These are phyloP conservation scores for Biscutella auriculata DNA, from an alignment of 441 rosid species.

Conservation along the genomic window DNA sequence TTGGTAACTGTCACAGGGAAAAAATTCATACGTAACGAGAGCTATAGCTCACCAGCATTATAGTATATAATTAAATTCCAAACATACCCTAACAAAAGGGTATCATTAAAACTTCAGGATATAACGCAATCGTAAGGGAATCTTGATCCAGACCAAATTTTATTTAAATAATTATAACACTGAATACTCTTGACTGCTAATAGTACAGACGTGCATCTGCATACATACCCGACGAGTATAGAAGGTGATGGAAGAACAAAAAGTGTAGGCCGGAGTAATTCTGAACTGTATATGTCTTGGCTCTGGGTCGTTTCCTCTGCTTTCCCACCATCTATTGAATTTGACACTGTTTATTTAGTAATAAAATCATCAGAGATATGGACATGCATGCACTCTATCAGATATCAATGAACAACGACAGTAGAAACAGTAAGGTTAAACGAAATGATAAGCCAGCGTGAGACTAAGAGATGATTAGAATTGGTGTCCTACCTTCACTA, in stretches of 20 bases:
- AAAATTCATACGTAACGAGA: neutral
- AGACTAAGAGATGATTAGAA: constrained; percentile 52
- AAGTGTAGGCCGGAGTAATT: constrained; percentile 70
- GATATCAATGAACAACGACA: constrained; percentile 6
- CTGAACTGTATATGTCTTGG: constrained; percentile 61
- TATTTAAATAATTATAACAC: neutral
- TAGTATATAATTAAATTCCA: neutral
- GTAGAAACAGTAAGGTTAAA: constrained; percentile 1
- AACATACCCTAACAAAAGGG: neutral
- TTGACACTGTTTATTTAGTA: constrained; percentile 25
- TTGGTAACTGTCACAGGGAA: constrained; percentile 64
- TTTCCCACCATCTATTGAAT: constrained; percentile 55
- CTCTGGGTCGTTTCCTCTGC: constrained; percentile 58
- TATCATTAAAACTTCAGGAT: constrained; percentile 1
- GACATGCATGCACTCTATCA: neutral
- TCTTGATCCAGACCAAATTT: neutral
- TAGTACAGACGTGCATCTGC: neutral
- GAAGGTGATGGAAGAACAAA: constrained; percentile 91
- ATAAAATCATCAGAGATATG: constrained; percentile 11
- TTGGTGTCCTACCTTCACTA: constrained; percentile 60
- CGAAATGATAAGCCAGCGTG: constrained; percentile 44
- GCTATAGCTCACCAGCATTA: neutral
- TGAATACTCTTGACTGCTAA: neutral
- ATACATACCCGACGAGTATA: constrained; percentile 88
- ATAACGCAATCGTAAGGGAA: neutral